Conservation (phyloP, 495 filamentous ascomycete genomes). For the Daldinia loculata region DNA sequence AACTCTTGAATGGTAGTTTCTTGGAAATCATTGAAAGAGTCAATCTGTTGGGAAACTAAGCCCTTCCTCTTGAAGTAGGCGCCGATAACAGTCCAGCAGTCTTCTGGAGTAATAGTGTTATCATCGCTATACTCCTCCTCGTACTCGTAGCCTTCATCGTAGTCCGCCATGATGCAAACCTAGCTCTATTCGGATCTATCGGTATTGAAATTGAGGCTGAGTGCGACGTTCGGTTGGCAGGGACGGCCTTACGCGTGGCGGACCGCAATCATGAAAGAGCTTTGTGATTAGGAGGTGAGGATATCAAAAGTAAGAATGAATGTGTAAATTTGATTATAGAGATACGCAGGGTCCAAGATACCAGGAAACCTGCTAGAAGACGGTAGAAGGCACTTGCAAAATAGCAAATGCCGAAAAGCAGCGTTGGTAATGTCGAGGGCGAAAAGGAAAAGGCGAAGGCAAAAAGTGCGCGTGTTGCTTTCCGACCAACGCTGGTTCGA, state of each 20-base stretch:
- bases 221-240: not conserved
- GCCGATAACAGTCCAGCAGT: slow-evolving; percentile 96
- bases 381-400: not conserved
- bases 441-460: not conserved
- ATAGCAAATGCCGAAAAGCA: not conserved
- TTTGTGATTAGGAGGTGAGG: not conserved
- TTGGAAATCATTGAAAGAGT: slow-evolving; percentile 98
- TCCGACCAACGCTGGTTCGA: not conserved
- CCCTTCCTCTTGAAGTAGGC: slow-evolving; percentile 96
- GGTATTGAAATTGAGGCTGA: slow-evolving; percentile 3
- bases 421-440: slow-evolving; percentile 1
- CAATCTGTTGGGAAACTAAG: slow-evolving; percentile 95
- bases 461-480: slow-evolving; percentile 13
- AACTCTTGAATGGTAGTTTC: slow-evolving; percentile 90
- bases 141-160: slow-evolving; percentile 50
- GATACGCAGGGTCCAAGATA: not conserved
- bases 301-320: not conserved
- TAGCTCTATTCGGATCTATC: not conserved
- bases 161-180: slow-evolving; percentile 40
- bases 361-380: not conserved
- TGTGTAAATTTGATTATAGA: not conserved
- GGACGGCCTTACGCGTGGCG: not conserved
- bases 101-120: slow-evolving; percentile 86
- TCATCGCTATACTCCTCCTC: slow-evolving; percentile 63
- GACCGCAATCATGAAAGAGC: slow-evolving; percentile 16